Base-by-base conservation (phyloP, 768 basidiomycete species). In the Epithele typhae region DNA sequence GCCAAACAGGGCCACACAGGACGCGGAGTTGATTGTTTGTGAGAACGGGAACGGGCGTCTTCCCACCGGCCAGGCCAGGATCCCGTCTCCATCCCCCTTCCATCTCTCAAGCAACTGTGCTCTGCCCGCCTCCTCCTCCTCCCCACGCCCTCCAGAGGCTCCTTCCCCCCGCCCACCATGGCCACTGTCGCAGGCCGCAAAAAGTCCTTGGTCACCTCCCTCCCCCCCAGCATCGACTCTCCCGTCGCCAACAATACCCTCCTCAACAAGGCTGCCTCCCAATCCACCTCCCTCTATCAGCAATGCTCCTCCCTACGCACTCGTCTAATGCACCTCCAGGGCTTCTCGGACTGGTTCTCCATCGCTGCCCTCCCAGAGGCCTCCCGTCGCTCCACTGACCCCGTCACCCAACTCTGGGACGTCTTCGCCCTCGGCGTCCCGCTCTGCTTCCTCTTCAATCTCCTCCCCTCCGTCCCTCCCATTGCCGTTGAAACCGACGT, bases 381-480 rank as follows among this genome's bases (percentile, higher is more conserved):
- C 34, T 67, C 73, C 25, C 78, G 89, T 47, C 81, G 81, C 65
- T 88, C 87, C 25, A 87, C 85, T 35, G 93, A 97, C 70, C 91
- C 92, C 30, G 95, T 99, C 59, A 84, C 87, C 38, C 90, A 92
- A 64, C 82, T 97, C 40, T 95, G 94, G 85, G 89, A 92, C 61
- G 83, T 89, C 63, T 89, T 99, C 69, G 84, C 92, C 34, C 79
- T 92, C 27, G 96, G 96, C 48, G 83, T 91, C 39, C 85, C 93
- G 37, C 86, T 98, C 56, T 95, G 92, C 71, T 96, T 88, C 72
- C 82, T 99, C 58, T 95, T 91, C 75, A 95, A 99, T 69, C 82
- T 87, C 64, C 82, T 97, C 46, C 85, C 86, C 32, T 60, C 63
- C 3, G 65, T 70, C 14, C 58, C 63, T 18, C 71, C 66, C 30